phyloP scores from a whole-genome alignment of 2,329 filamentous ascomycete species.

The Cercospora sp. region DNA sequence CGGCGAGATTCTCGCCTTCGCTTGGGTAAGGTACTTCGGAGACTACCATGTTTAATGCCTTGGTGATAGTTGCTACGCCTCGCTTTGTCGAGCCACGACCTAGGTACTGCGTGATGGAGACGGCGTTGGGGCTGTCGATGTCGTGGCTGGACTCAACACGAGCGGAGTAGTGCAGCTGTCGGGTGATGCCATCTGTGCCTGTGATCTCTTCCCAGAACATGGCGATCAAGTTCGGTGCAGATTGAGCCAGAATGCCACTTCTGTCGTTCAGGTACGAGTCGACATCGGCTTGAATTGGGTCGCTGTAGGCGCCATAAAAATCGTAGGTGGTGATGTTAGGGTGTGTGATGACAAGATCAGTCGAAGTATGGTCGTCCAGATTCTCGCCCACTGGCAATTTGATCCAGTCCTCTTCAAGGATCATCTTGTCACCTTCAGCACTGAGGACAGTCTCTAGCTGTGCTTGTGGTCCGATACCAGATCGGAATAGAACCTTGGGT shows the following conservation, averaged over 20 bases:
- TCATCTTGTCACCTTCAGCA: constrained; percentile 49
- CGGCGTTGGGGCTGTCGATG: constrained; percentile 41
- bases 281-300: constrained; percentile 45
- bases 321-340: constrained; percentile 61
- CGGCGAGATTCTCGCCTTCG: constrained; percentile 59
- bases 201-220: constrained; percentile 62
- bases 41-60: constrained; percentile 59
- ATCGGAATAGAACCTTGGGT: constrained; percentile 65
- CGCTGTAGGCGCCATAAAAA: constrained; percentile 62
- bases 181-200: constrained; percentile 59
- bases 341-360: constrained; percentile 55
- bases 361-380: constrained; percentile 59
- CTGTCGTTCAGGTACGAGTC: constrained; percentile 49
- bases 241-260: constrained; percentile 63
- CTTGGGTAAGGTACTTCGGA: constrained; percentile 61
- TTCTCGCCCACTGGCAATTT: constrained; percentile 55
- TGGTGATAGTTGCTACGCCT: constrained; percentile 62
- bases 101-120: constrained; percentile 58
- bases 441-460: constrained; percentile 54
- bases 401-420: constrained; percentile 51
- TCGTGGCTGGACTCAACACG: constrained; percentile 61
- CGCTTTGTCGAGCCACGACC: constrained; percentile 64
- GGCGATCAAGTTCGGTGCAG: constrained; percentile 65
- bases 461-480: constrained; percentile 60
- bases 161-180: constrained; percentile 67